phyloP scores from a whole-genome alignment of 73 alveolate genomes.

The Blepharisma japonicum region DNA sequence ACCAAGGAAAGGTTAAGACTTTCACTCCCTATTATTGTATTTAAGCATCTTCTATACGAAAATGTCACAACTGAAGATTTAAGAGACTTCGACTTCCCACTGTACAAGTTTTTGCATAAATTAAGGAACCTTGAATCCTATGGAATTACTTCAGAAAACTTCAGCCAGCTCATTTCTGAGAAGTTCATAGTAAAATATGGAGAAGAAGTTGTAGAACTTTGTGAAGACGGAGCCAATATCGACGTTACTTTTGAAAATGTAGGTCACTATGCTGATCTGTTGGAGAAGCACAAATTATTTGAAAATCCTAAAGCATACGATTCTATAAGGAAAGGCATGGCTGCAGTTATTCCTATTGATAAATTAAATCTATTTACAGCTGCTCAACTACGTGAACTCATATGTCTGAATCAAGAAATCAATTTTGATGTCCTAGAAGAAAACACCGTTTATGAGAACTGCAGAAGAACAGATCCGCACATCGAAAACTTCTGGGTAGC shows the following conservation, averaged over 20 bases:
- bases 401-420: conserved; percentile 76
- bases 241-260: conserved; percentile 57
- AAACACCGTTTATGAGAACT: conserved; percentile 76
- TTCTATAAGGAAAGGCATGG: conserved; percentile 71
- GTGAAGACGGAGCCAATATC: conserved; percentile 58
- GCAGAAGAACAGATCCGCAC: conserved; percentile 54
- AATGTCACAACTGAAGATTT: conserved; percentile 61
- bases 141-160: conserved; percentile 33
- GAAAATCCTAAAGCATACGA: conserved; percentile 69
- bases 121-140: conserved; percentile 49
- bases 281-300: conserved; percentile 51
- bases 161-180: conserved; percentile 30
- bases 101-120: conserved; percentile 61
- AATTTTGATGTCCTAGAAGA: conserved; percentile 74
- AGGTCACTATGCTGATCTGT: conserved; percentile 51
- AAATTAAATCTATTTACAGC: conserved; percentile 61
- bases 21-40: conserved; percentile 74
- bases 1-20: conserved; percentile 72
- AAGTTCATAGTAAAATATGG: conserved; percentile 76
- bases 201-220: conserved; percentile 59
- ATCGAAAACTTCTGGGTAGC: conserved; percentile 76
- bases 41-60: conserved; percentile 77
- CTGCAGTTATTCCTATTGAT: conserved; percentile 64
- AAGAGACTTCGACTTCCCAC: conserved; percentile 58
- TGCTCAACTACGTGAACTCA: conserved; percentile 80